These are phyloP conservation scores for Mayamaea pseudoterrestris DNA, from an alignment of 108 stramenopile species.

Conservation along the genomic window DNA sequence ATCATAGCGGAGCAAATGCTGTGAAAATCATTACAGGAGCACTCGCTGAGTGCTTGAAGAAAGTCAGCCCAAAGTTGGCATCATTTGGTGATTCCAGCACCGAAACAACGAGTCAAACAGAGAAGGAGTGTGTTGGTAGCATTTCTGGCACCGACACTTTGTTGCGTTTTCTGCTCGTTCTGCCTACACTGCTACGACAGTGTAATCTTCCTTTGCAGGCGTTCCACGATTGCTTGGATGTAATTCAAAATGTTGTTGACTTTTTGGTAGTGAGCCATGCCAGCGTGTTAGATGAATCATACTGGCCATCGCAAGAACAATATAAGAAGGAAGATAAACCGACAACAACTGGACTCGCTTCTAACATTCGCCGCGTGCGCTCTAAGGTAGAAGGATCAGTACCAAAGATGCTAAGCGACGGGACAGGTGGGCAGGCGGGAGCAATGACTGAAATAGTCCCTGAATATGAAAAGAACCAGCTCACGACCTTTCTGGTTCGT, in stretches of 20 bases:
- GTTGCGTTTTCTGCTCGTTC: slow-evolving; percentile 20
- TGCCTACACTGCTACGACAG: slow-evolving; percentile 22
- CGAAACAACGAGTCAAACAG: too few relatives aligned
- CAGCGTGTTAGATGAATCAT: slow-evolving; percentile 5
- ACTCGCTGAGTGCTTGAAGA: too few relatives aligned
- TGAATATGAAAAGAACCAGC: background rate
- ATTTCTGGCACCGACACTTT: slow-evolving; percentile 12
- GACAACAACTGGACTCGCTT: slow-evolving; percentile 2
- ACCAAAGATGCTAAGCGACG: too few relatives aligned
- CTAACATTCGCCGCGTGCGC: slow-evolving; percentile 7
- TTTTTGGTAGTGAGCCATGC: slow-evolving; percentile 12
- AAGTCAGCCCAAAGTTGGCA: too few relatives aligned
- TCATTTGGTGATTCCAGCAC: too few relatives aligned
- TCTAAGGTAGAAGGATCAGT: background rate
- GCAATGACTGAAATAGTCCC: slow-evolving; percentile 12
- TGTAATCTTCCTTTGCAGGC: slow-evolving; percentile 12
- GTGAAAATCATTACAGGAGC: too few relatives aligned
- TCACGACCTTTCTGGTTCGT: slow-evolving; percentile 25
- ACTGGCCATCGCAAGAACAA: slow-evolving; percentile 20
- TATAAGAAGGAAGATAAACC: slow-evolving; percentile 11
- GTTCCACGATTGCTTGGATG: slow-evolving; percentile 8
- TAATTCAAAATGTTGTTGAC: slow-evolving; percentile 17
- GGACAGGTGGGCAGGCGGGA: too few relatives aligned
- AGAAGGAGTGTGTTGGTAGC: background rate
- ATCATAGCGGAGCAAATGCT: too few relatives aligned